A percentile compares a stretch with the other conserved stretches of the same genome.
Evolutionary conservation across 1,139 yeast species (phyloP).

Genomic region (Yamadazyma trypodendri): DNA sequence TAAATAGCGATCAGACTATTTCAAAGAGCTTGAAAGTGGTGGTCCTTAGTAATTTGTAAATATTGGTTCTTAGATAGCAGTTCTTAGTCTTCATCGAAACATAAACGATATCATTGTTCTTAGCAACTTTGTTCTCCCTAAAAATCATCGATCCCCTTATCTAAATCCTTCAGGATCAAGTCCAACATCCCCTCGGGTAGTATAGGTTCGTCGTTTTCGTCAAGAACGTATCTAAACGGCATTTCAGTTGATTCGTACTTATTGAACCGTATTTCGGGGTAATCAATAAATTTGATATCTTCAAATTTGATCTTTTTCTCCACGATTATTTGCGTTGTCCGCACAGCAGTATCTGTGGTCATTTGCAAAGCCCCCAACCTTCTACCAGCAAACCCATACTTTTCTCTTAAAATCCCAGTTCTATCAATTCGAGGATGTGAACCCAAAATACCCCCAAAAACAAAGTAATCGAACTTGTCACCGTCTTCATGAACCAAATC

Average conservation of each 20-base stretch:
- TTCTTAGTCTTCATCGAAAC: no score
- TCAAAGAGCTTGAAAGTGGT: no score
- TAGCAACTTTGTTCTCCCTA: conserved; percentile 9
- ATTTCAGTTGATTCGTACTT: conserved; percentile 92
- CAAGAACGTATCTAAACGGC: conserved; percentile 91
- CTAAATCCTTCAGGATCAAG: conserved; percentile 80
- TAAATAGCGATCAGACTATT: no score
- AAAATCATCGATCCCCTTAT: conserved; percentile 68
- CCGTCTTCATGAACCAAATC: conserved; percentile 75
- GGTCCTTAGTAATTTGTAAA: no score
- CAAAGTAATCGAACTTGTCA: conserved; percentile 72
- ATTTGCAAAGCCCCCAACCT: conserved; percentile 85
- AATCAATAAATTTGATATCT: conserved; percentile 79
- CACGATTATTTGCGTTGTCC: conserved; percentile 80
- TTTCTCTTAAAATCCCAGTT: conserved; percentile 79
- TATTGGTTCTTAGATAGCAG: no score
- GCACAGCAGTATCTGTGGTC: conserved; percentile 96
- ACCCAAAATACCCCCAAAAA: conserved; percentile 95
- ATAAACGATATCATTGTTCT: no score
- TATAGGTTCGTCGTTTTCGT: conserved; percentile 65
- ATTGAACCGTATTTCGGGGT: conserved; percentile 88
- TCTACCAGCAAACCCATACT: conserved; percentile 81
- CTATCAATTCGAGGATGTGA: conserved; percentile 96
- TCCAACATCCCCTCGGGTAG: conserved; percentile 91
- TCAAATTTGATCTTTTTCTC: conserved; percentile 58